Evolutionary conservation across 192 early-diverging fungal species (phyloP).

Genomic region (Lunasporangiospora selenospora): DNA sequence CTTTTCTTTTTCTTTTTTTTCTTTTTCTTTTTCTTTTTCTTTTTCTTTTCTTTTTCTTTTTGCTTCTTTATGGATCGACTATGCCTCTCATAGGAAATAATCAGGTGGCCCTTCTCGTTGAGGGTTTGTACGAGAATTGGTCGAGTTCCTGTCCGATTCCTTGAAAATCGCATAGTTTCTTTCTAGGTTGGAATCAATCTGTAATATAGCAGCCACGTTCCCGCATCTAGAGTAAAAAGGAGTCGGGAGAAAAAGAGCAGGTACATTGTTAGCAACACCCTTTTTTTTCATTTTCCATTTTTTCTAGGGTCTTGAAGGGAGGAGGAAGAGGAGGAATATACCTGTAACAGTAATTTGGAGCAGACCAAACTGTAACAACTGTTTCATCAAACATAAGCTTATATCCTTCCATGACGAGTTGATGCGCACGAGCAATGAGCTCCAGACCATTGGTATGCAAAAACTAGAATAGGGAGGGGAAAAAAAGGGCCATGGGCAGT

Average conservation of each 20-base stretch:
- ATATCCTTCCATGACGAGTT: slow-evolving; percentile 97
- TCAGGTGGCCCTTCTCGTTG: slow-evolving; percentile 90
- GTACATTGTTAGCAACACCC: too few species aligned
- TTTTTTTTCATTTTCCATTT: too few species aligned
- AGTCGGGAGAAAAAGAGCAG: not conserved
- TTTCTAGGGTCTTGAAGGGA: too few species aligned
- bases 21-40: not conserved
- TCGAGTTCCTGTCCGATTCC: slow-evolving; percentile 21
- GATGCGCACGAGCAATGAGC: slow-evolving; percentile 95
- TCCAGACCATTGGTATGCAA: slow-evolving; percentile 85
- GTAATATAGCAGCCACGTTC: slow-evolving; percentile 97
- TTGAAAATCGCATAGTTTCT: slow-evolving; percentile 90
- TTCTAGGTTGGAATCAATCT: slow-evolving; percentile 89
- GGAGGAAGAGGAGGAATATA: slow-evolving; percentile 18
- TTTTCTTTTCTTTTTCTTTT: not conserved
- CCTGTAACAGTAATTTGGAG: slow-evolving; percentile 99
- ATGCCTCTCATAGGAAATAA: slow-evolving; percentile 81
- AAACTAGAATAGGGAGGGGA: slow-evolving; percentile 49
- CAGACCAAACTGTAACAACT: slow-evolving; percentile 98
- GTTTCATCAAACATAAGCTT: slow-evolving; percentile 96
- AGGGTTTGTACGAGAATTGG: slow-evolving; percentile 82
- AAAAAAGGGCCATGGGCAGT: slow-evolving; percentile 4
- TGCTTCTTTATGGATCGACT: not conserved
- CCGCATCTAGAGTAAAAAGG: slow-evolving; percentile 70
- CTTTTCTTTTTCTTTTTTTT: not conserved